Evolutionary conservation across 257 asterid genomes (phyloP), one percentile per base, ranked within the genome.

Genomic region (Voacanga thouarsii): DNA sequence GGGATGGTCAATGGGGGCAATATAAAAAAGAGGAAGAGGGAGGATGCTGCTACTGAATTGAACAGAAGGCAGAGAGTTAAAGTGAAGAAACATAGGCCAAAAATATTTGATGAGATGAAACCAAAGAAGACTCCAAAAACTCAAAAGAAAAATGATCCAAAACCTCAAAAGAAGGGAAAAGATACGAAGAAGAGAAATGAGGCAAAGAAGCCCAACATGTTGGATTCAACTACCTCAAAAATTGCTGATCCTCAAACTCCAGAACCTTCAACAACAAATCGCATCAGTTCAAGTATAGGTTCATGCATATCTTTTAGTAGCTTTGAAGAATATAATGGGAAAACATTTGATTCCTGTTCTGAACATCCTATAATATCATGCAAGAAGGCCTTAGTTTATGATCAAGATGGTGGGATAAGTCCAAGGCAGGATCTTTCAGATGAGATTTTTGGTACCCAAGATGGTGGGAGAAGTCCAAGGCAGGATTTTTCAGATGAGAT

Each of bases 1-100:
- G 71, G n/a, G 23, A 8, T 1, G 5, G 44, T n/a, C n/a, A 6
- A 1, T 39, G 72, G 72, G 5, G 44, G 44, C n/a, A 6, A 1
- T 61, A 39, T 3, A 4, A 55, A 19, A 55, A 55, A 55, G 69
- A 26, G 44, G 71, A 64, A 63, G 44, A 16, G 28, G 72, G 39
- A 39, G 50, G 8, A 37, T 0, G 19, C 1, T 19, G 28, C 44
- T 7, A 19, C 50, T 21, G n/a, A 66, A 1, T 9, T 39, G 16
- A 41, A 66, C 3, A 37, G 53, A 41, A 68, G n/a, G 33, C 19
- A 30, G 4, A 41, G 53, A 39, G 7, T 21, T 41, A 44, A 3
- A 3, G 18, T 19, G 53, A 68, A 68, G 30, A 68, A 41, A 41
- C 73, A 68, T 23, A 9, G 73, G 73, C 73, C 73, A 68, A 39